These are phyloP conservation scores for Colletotrichum lindemuthianum DNA, from an alignment of 2,329 filamentous ascomycete genomes.

Conservation along the genomic window DNA sequence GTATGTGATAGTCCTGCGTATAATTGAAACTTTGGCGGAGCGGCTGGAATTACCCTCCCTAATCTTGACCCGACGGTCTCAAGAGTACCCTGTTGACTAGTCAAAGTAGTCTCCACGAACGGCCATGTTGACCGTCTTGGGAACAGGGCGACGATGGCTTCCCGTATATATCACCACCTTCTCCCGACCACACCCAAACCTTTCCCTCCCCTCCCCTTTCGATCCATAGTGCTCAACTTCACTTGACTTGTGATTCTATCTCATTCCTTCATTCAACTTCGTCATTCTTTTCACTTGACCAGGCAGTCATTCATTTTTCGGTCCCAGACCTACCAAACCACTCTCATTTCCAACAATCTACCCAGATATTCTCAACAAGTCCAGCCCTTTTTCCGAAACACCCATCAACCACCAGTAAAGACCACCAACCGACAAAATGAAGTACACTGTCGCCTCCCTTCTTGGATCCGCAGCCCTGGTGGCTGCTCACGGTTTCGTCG, in stretches of 20 bases:
- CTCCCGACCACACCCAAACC: background rate
- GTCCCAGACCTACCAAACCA: constrained; percentile 29
- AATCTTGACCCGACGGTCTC: constrained; percentile 29
- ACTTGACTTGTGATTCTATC: constrained; percentile 36
- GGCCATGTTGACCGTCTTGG: constrained; percentile 23
- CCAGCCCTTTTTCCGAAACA: constrained; percentile 21
- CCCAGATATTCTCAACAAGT: constrained; percentile 28
- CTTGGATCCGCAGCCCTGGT: constrained; percentile 51
- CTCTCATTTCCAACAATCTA: constrained; percentile 20
- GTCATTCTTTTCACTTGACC: constrained; percentile 37
- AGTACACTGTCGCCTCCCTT: constrained; percentile 38
- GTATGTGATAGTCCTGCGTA: constrained; percentile 31
- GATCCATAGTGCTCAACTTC: constrained; percentile 35
- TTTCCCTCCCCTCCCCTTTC: background rate
- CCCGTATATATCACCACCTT: constrained; percentile 27
- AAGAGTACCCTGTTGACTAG: constrained; percentile 7
- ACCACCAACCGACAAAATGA: constrained; percentile 31
- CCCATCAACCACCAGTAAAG: background rate
- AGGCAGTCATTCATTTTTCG: constrained; percentile 36
- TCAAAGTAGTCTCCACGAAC: background rate
- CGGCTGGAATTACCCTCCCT: constrained; percentile 28
- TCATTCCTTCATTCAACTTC: constrained; percentile 33
- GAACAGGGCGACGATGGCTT: constrained; percentile 20
- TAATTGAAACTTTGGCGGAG: constrained; percentile 37
- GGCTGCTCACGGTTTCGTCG: constrained; percentile 60